phyloP scores from a whole-genome alignment of 2,329 filamentous ascomycete species.

The Xylaria sp. region DNA sequence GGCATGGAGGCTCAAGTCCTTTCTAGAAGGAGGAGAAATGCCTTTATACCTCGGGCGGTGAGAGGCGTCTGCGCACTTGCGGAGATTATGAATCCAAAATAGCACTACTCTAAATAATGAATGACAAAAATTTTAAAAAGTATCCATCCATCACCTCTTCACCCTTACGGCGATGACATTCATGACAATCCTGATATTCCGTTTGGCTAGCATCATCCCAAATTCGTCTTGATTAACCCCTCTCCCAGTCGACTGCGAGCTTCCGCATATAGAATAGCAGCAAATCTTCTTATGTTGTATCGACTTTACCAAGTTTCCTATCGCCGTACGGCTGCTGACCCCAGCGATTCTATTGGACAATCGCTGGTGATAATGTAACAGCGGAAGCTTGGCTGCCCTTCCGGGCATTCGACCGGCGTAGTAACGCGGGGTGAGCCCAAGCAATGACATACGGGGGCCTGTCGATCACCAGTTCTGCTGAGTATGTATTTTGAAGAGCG shows the following conservation, averaged over 20 bases:
- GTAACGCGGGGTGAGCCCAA: slow-evolving; percentile 6
- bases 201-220: slow-evolving; percentile 8
- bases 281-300: background rate
- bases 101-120: slow-evolving; percentile 17
- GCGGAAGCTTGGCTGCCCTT: slow-evolving; percentile 27
- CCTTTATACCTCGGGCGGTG: slow-evolving; percentile 19
- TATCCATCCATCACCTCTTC: background rate
- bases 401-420: slow-evolving; percentile 18
- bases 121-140: slow-evolving; percentile 4
- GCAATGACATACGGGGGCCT: slow-evolving; percentile 11
- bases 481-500: background rate
- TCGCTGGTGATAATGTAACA: slow-evolving; percentile 19
- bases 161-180: background rate
- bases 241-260: slow-evolving; percentile 23
- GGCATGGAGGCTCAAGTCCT: slow-evolving; percentile 8
- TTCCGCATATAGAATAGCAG: slow-evolving; percentile 32
- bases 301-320: slow-evolving; percentile 11
- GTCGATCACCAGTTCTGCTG: background rate
- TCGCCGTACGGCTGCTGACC: slow-evolving; percentile 9
- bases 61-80: slow-evolving; percentile 11
- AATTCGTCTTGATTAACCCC: slow-evolving; percentile 14
- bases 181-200: background rate
- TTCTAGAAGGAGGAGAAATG: slow-evolving; percentile 10
- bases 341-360: slow-evolving; percentile 23
- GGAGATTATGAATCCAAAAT: slow-evolving; percentile 8